These are phyloP conservation scores for Candolleomyces aberdarensis DNA, from an alignment of 768 basidiomycete species.

Conservation along the genomic window DNA sequence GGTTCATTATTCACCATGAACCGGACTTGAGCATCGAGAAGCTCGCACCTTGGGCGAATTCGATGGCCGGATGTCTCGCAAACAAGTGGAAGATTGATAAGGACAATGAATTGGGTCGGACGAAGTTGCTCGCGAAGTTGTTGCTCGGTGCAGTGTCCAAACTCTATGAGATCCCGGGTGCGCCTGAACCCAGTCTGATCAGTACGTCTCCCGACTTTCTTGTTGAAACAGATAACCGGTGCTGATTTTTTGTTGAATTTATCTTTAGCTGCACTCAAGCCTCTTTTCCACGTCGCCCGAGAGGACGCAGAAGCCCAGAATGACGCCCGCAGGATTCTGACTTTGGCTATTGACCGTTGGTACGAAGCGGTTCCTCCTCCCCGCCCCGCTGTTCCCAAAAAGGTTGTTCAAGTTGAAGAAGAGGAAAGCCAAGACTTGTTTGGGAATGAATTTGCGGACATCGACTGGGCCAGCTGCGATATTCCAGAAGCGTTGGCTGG, in stretches of 20 bases:
- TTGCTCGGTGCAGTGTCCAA: not conserved
- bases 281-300: conserved; percentile 10
- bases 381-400: conserved; percentile 24
- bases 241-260: not conserved
- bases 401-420: conserved; percentile 25
- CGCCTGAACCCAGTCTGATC: conserved; percentile 14
- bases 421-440: conserved; percentile 83
- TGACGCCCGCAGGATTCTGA: conserved; percentile 28
- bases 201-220: conserved; percentile 8
- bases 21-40: conserved; percentile 42
- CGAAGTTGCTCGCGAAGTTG: not conserved
- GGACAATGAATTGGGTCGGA: no score
- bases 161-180: not conserved
- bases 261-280: conserved; percentile 14
- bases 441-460: conserved; percentile 47
- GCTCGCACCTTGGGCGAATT: conserved; percentile 59
- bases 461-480: conserved; percentile 56
- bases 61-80: conserved; percentile 53
- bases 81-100: conserved; percentile 44
- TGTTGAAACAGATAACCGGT: not conserved
- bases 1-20: conserved; percentile 53
- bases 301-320: conserved; percentile 1
- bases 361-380: conserved; percentile 41
- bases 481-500: conserved; percentile 42
- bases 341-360: conserved; percentile 60